Conservation (phyloP, 83 land plant species). For the Isoetes engelmannii region DNA sequence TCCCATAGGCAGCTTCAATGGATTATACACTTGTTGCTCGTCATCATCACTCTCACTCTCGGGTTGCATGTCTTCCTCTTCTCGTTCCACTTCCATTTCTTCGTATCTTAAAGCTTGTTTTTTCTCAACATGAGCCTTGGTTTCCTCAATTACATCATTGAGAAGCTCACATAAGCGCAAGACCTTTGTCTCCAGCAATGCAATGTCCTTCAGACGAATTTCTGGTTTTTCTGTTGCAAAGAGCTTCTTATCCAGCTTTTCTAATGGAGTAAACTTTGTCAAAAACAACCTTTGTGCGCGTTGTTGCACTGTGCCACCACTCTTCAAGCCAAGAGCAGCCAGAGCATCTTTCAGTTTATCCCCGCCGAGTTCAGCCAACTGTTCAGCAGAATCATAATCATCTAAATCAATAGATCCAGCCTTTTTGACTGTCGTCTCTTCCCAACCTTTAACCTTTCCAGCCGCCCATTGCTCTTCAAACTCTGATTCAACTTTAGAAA, state of each 20-base stretch:
- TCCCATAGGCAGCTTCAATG: conserved; percentile 95
- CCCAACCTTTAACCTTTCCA: conserved; percentile 78
- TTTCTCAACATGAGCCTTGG: conserved; percentile 89
- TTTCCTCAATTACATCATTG: conserved; percentile 79
- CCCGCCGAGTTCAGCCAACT: conserved; percentile 75
- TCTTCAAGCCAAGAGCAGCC: conserved; percentile 60
- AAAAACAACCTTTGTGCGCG: conserved; percentile 95
- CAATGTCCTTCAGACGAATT: conserved; percentile 50
- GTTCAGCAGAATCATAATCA: conserved; percentile 71
- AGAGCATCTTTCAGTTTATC: conserved; percentile 77
- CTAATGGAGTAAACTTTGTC: conserved; percentile 79
- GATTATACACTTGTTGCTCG: conserved; percentile 97
- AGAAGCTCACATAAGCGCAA: conserved; percentile 68
- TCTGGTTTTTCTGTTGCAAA: conserved; percentile 47
- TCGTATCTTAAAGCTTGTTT: conserved; percentile 98
- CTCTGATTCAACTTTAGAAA: conserved; percentile 83
- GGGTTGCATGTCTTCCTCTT: conserved; percentile 90
- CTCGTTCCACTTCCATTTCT: conserved; percentile 98
- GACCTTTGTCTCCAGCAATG: conserved; percentile 70
- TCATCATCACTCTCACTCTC: conserved; percentile 97
- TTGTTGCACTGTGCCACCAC: conserved; percentile 88
- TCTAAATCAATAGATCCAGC: conserved; percentile 63
- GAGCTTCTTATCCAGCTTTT: conserved; percentile 80
- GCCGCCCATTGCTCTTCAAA: conserved; percentile 85
- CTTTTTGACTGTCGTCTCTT: conserved; percentile 25